These are phyloP conservation scores for Jatropha podagrica DNA, from an alignment of 441 rosid genomes.

Conservation along the genomic window DNA sequence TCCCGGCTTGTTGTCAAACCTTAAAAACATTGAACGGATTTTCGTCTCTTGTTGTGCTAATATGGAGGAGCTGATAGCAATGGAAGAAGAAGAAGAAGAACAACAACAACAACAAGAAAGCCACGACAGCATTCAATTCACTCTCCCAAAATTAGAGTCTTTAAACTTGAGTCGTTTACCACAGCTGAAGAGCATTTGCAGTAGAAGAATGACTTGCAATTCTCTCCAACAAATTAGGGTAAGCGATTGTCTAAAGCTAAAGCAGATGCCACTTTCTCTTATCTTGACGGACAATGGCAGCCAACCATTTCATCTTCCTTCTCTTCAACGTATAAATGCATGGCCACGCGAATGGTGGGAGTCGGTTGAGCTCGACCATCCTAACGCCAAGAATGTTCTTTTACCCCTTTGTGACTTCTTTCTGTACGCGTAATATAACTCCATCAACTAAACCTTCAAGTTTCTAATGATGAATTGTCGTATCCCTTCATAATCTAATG, in stretches of 20 bases:
- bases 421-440: too few relatives aligned
- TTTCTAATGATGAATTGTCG: too few relatives aligned
- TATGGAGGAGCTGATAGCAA: slow-evolving; percentile 5
- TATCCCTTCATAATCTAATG: too few relatives aligned
- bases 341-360: slow-evolving; percentile 2
- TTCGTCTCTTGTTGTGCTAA: not conserved
- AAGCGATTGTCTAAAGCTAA: not conserved
- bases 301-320: not conserved
- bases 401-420: not conserved
- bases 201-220: not conserved
- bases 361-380: slow-evolving; percentile 9
- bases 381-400: not conserved
- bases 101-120: not conserved
- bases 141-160: not conserved
- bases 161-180: not conserved
- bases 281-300: not conserved
- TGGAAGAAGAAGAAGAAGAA: not conserved
- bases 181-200: not conserved
- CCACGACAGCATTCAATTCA: not conserved
- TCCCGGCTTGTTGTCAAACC: not conserved
- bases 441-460: too few relatives aligned
- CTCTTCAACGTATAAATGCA: not conserved
- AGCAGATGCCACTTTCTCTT: not conserved
- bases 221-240: not conserved
- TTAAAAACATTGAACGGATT: not conserved